These are phyloP conservation scores for Galerina sulciceps DNA, from an alignment of 768 basidiomycete genomes.

Conservation along the genomic window DNA sequence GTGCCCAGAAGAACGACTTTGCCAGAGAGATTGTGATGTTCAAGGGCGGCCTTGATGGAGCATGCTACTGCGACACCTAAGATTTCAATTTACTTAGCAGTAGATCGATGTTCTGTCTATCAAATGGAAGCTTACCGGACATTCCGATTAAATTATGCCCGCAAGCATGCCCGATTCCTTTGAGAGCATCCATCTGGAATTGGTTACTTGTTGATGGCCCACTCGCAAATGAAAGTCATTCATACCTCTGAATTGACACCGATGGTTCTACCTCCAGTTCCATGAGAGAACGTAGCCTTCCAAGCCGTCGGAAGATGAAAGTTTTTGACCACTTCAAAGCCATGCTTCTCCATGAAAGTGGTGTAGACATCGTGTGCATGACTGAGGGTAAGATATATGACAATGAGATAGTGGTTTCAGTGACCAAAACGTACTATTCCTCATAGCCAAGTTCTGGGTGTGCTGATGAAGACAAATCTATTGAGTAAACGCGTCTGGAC, in stretches of 20 bases:
- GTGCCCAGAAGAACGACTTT: constrained; percentile 78
- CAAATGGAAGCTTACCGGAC: constrained; percentile 30
- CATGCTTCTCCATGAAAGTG: constrained; percentile 65
- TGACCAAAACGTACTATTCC: constrained; percentile 54
- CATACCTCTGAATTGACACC: constrained; percentile 80
- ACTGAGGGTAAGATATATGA: constrained; percentile 33
- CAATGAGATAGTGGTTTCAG: not conserved
- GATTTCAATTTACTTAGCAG: not conserved
- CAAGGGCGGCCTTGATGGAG: constrained; percentile 66
- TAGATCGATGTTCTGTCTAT: not conserved
- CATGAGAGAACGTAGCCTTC: constrained; percentile 69
- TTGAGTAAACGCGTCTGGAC: not conserved
- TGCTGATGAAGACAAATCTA: constrained; percentile 38
- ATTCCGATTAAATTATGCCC: constrained; percentile 88
- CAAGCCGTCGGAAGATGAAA: constrained; percentile 75
- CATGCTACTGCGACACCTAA: constrained; percentile 73
- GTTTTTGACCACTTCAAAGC: constrained; percentile 65
- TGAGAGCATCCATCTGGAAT: constrained; percentile 63
- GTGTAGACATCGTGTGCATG: constrained; percentile 76
- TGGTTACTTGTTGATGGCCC: not conserved
- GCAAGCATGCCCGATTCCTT: constrained; percentile 71
- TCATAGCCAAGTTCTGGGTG: constrained; percentile 73
- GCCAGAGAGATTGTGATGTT: constrained; percentile 65
- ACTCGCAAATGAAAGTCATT: not conserved
- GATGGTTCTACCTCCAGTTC: constrained; percentile 68